phyloP scores from a whole-genome alignment of 495 filamentous ascomycete genomes.

The Aspergillus diversus region DNA sequence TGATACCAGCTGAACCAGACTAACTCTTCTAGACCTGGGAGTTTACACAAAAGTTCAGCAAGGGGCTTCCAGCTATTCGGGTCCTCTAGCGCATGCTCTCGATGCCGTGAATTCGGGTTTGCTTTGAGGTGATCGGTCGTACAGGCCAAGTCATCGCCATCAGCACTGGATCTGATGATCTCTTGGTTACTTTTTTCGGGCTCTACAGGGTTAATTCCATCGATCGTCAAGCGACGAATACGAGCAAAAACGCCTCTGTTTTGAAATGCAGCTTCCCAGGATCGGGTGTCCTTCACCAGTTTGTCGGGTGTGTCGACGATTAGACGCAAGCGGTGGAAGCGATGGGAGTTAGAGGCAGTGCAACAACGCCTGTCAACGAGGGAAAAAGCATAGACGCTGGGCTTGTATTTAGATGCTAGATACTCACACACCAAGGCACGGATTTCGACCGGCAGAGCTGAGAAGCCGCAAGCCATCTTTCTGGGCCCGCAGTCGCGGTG shows the following conservation, averaged over 20 bases:
- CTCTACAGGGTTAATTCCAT: neutral
- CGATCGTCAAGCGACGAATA: neutral
- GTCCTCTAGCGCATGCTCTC: neutral
- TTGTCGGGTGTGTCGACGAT: neutral
- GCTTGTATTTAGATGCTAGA: neutral
- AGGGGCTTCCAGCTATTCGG: slow-evolving; percentile 1
- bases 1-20: slow-evolving; percentile 5
- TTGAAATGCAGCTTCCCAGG: neutral
- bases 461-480: too few species aligned
- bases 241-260: neutral
- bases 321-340: neutral
- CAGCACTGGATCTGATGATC: neutral
- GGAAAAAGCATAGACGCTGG: neutral
- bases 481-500: too few species aligned
- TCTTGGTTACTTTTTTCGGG: neutral
- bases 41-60: slow-evolving; percentile 2
- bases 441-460: too few species aligned
- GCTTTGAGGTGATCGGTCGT: neutral
- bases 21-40: slow-evolving; percentile 8
- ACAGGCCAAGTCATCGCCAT: neutral
- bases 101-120: neutral
- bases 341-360: neutral
- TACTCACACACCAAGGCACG: too few species aligned
- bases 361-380: neutral
- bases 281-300: neutral